Conservation (phyloP, 2,329 filamentous ascomycete genomes). For the Seiridium cupressi region DNA sequence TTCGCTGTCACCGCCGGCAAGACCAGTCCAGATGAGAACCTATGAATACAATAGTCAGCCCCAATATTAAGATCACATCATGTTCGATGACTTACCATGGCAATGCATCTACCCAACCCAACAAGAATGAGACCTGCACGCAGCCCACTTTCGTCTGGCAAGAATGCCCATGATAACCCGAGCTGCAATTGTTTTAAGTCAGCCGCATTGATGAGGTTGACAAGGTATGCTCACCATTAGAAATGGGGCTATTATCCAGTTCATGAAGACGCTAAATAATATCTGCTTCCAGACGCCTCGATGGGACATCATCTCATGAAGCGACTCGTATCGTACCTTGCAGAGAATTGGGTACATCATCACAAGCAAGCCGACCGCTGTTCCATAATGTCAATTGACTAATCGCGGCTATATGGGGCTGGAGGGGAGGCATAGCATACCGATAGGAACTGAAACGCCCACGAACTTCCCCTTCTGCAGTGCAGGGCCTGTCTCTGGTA, state of each 20-base stretch:
- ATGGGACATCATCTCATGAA: constrained; percentile 64
- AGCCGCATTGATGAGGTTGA: neutral
- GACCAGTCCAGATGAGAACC: constrained; percentile 70
- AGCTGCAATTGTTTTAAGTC: constrained; percentile 39
- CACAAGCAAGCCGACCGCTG: constrained; percentile 75
- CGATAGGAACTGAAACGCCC: constrained; percentile 36
- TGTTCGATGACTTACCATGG: constrained; percentile 60
- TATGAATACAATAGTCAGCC: constrained; percentile 13
- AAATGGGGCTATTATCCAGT: constrained; percentile 81
- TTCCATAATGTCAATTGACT: too few species aligned
- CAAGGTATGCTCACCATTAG: constrained; percentile 63
- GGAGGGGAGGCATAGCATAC: constrained; percentile 10
- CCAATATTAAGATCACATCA: neutral
- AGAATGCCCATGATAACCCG: constrained; percentile 65
- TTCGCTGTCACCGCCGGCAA: constrained; percentile 74
- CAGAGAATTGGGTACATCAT: constrained; percentile 96
- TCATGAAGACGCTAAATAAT: constrained; percentile 71
- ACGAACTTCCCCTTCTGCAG: constrained; percentile 72
- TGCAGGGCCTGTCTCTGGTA: constrained; percentile 56
- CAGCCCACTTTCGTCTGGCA: constrained; percentile 56
- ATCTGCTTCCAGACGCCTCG: constrained; percentile 74
- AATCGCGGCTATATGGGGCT: neutral
- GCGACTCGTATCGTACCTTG: constrained; percentile 76
- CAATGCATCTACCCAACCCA: constrained; percentile 81
- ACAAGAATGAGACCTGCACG: constrained; percentile 75